phyloP scores from a whole-genome alignment of 352 stramenopile species.

The Phytophthora fragariaefolia region DNA sequence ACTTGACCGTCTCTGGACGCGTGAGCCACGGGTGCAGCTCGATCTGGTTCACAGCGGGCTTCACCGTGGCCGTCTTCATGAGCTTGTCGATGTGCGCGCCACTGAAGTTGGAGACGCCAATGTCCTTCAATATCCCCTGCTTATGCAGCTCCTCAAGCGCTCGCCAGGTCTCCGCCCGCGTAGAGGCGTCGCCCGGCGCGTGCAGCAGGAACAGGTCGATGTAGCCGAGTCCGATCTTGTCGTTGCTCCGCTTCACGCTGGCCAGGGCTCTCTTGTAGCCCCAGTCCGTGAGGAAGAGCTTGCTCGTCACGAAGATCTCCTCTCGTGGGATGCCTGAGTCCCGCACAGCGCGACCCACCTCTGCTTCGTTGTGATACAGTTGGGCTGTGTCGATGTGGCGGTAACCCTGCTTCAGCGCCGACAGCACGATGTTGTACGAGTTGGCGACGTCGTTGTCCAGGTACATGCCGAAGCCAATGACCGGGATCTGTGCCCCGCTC shows the following conservation, averaged over 20 bases:
- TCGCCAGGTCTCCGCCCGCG: constrained; percentile 55
- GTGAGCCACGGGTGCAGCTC: constrained; percentile 81
- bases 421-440: constrained; percentile 63
- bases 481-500: constrained; percentile 54
- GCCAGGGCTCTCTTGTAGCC: constrained; percentile 73
- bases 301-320: constrained; percentile 88
- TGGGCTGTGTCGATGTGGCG: constrained; percentile 92
- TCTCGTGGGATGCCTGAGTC: constrained; percentile 78
- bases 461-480: constrained; percentile 65
- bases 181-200: constrained; percentile 55
- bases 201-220: constrained; percentile 87
- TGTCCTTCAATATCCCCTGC: constrained; percentile 73
- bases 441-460: constrained; percentile 53
- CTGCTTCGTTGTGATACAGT: constrained; percentile 87
- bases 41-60: constrained; percentile 87
- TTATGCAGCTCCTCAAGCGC: constrained; percentile 60
- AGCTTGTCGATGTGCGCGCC: constrained; percentile 86
- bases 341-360: constrained; percentile 70
- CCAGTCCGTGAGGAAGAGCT: constrained; percentile 70
- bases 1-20: constrained; percentile 65
- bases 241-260: constrained; percentile 57
- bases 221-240: constrained; percentile 77
- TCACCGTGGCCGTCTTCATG: constrained; percentile 59
- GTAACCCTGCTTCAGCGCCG: constrained; percentile 78
- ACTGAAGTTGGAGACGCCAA: constrained; percentile 92